A percentile compares a stretch with the other conserved stretches of the same genome.
These are phyloP conservation scores for Sporothrix curviconia DNA, from an alignment of 2,329 filamentous ascomycete genomes.

Conservation along the genomic window DNA sequence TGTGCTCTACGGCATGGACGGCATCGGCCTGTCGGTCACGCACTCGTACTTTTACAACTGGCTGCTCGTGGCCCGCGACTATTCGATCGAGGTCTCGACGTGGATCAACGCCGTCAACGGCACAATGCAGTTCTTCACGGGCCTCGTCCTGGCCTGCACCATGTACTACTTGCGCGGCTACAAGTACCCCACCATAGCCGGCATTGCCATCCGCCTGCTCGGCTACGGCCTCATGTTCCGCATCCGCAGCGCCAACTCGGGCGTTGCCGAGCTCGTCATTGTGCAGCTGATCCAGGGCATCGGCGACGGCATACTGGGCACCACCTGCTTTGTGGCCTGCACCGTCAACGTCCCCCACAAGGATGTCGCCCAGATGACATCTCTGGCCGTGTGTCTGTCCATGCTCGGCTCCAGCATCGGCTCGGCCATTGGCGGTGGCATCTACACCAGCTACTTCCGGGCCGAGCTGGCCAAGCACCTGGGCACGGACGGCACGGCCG, in stretches of 20 bases:
- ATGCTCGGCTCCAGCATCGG: slow-evolving; percentile 36
- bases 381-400: slow-evolving; percentile 36
- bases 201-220: slow-evolving; percentile 35
- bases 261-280: slow-evolving; percentile 38
- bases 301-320: slow-evolving; percentile 40
- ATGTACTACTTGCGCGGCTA: slow-evolving; percentile 32
- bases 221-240: slow-evolving; percentile 47
- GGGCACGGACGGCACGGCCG: slow-evolving; percentile 25
- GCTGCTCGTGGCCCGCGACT: slow-evolving; percentile 37
- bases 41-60: slow-evolving; percentile 45
- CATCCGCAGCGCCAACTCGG: slow-evolving; percentile 37
- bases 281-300: slow-evolving; percentile 43
- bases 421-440: slow-evolving; percentile 39
- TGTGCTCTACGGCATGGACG: slow-evolving; percentile 35
- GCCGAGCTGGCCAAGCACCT: slow-evolving; percentile 31
- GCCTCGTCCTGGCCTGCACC: slow-evolving; percentile 33
- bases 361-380: slow-evolving; percentile 42
- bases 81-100: slow-evolving; percentile 34
- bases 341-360: slow-evolving; percentile 40
- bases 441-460: slow-evolving; percentile 42
- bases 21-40: slow-evolving; percentile 36
- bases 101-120: slow-evolving; percentile 34
- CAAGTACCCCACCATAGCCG: slow-evolving; percentile 40
- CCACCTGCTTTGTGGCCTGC: slow-evolving; percentile 35
- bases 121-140: slow-evolving; percentile 36